Evolutionary conservation across 1,284 basidiomycete genomes (phyloP), one percentile per base, ranked within the genome.

Genomic region (Naganishia sp.): DNA sequence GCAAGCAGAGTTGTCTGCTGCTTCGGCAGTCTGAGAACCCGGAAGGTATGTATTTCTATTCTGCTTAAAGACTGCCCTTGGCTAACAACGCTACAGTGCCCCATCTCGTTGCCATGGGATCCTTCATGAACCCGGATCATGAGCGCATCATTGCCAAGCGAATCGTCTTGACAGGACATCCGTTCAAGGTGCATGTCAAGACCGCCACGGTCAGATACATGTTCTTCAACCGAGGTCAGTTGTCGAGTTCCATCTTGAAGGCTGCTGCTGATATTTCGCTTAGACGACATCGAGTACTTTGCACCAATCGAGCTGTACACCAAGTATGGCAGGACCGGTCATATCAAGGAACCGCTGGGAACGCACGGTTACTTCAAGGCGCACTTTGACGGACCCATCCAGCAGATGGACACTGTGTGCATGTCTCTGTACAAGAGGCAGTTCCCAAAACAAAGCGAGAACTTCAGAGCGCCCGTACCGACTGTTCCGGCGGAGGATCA

Each of bases 301-400:
- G 90, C 91, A 75, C 93, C 94, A 0, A 88, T 98, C 67, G 91
- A 95, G 74, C 81, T 99, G 66, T 85, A 93, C 75, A 99, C 94
- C 2, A 99, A 99, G 80, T 85, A 89, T 68, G 96, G 96, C 1
- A 84, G 92, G 16, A 86, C 85, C n/a, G 95, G 95, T 0, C 93
- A 98, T 77, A 93, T 94, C 74, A 86, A 85, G 43, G 95, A 95
- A 79, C 88, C 91, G 6, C 85, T 99, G n/a, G 95, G 95, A 56
- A 98, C 94, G 28, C 95, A 99, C 75, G 96, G 95, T 13, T 97
- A 98, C 81, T 94, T 92, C 84, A 99, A 99, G 82, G 94, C 93
- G 11, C 87, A 93, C 77, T 99, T 99, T 78, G 95, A 98, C 75
- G 92, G 92, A 1, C 90, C 90, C 9, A 87, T 99, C 72, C 90